Evolutionary conservation across 768 basidiomycete species (phyloP).

Genomic region (Agrocybe praecox): DNA sequence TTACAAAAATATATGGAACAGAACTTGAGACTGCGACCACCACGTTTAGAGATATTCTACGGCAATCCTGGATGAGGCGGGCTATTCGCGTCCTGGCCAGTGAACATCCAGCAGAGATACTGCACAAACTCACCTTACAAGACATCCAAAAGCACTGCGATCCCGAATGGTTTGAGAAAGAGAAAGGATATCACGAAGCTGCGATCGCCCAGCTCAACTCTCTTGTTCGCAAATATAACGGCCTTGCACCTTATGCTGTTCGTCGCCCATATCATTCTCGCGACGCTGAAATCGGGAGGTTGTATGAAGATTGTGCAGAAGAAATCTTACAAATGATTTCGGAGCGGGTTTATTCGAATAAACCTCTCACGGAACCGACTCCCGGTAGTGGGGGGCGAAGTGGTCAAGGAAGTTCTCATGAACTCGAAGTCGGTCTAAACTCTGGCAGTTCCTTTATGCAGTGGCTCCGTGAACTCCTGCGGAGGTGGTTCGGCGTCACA

Average conservation of each 20-base stretch:
- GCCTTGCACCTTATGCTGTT: constrained; percentile 77
- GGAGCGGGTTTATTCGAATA: constrained; percentile 5
- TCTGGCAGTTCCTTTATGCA: background rate
- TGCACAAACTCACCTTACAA: constrained; percentile 30
- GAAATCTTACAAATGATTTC: constrained; percentile 45
- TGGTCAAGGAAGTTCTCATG: background rate
- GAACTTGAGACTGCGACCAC: constrained; percentile 67
- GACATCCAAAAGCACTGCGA: constrained; percentile 56
- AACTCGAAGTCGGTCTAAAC: background rate
- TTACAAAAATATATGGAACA: no score
- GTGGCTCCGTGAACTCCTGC: constrained; percentile 9
- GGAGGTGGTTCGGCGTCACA: constrained; percentile 9
- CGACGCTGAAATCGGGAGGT: constrained; percentile 56
- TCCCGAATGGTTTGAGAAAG: constrained; percentile 68
- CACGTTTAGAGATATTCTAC: constrained; percentile 66
- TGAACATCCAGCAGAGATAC: constrained; percentile 41
- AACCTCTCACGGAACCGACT: background rate
- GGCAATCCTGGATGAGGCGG: constrained; percentile 75
- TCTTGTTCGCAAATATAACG: constrained; percentile 79
- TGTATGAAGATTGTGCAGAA: constrained; percentile 52
- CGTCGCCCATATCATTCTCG: constrained; percentile 62
- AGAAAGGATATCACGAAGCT: constrained; percentile 66
- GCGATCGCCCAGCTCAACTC: constrained; percentile 75
- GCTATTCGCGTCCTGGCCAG: constrained; percentile 63
- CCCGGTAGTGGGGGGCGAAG: constrained; percentile 6